A percentile compares a stretch with the other conserved stretches of the same genome.
Conservation (phyloP, 495 filamentous ascomycete genomes). For the Neurospora africana region DNA sequence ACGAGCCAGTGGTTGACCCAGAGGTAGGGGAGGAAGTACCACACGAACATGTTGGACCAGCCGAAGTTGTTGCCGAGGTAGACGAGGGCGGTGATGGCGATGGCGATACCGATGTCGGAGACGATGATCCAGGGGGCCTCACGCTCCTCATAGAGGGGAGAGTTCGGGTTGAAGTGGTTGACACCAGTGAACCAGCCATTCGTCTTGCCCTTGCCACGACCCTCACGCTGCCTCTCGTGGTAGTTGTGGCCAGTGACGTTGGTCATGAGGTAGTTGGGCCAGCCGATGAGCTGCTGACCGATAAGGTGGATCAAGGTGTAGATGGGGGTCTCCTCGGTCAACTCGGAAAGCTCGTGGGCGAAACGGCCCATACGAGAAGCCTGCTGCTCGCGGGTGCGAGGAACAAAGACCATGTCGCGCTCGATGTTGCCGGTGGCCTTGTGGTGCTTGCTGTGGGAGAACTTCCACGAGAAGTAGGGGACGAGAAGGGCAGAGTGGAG, state of each 20-base stretch:
- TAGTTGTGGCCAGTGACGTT: constrained; percentile 94
- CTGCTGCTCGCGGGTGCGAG: constrained; percentile 69
- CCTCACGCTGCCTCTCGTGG: constrained; percentile 74
- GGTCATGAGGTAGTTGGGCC: constrained; percentile 73
- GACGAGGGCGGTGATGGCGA: constrained; percentile 42
- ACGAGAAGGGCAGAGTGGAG: constrained; percentile 74
- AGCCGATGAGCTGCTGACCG: constrained; percentile 79
- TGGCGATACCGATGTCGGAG: constrained; percentile 68
- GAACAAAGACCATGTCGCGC: constrained; percentile 96
- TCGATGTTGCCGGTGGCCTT: constrained; percentile 93
- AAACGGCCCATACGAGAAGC: constrained; percentile 58
- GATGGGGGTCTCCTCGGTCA: constrained; percentile 91
- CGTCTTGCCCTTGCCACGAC: constrained; percentile 76
- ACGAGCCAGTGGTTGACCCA: constrained; percentile 99
- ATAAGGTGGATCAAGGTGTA: constrained; percentile 61
- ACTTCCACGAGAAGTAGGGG: constrained; percentile 89
- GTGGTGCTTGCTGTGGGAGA: constrained; percentile 89
- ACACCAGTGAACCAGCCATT: constrained; percentile 75
- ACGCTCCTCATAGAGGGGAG: constrained; percentile 84
- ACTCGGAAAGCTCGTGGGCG: constrained; percentile 70
- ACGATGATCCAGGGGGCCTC: constrained; percentile 73
- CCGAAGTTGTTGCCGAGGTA: constrained; percentile 64
- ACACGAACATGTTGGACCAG: constrained; percentile 75
- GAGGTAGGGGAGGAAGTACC: constrained; percentile 90
- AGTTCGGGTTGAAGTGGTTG: constrained; percentile 86